Conservation (phyloP, 148 eudicot genomes). For the Chenopodium berlandieri region DNA sequence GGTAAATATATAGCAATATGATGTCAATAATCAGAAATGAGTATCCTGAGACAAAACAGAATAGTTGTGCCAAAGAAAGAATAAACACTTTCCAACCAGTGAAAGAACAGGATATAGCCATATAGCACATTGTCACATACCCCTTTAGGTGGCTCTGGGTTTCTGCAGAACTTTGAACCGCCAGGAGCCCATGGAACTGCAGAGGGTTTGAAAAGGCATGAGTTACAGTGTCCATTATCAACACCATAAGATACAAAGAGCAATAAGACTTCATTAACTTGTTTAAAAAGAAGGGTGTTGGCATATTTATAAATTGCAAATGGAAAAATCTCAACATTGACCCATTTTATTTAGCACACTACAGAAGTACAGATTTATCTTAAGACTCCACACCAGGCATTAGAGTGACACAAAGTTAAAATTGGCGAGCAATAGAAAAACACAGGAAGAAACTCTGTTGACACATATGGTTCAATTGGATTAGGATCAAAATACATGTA, state of each 20-base stretch:
- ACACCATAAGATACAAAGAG: background rate
- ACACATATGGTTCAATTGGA: background rate
- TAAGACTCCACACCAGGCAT: background rate
- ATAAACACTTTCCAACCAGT: background rate
- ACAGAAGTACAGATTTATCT: background rate
- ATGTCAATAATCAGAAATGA: background rate
- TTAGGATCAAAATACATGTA: background rate
- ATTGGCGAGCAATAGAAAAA: background rate
- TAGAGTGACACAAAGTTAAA: background rate
- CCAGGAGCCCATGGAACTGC: slow-evolving; percentile 99
- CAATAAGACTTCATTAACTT: background rate
- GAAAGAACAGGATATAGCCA: background rate
- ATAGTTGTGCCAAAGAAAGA: background rate
- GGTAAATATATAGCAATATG: background rate
- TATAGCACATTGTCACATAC: slow-evolving; percentile 35
- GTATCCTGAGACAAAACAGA: background rate
- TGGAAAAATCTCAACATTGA: background rate
- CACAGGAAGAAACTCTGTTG: background rate
- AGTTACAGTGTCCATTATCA: background rate
- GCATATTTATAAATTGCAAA: background rate
- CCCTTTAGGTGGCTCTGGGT: slow-evolving; percentile 81
- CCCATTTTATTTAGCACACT: background rate
- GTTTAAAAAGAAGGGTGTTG: background rate
- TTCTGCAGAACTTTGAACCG: slow-evolving; percentile 78
- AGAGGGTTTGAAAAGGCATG: slow-evolving; percentile 14